Evolutionary conservation across 192 early-diverging fungal genomes (phyloP), one percentile per base, ranked within the genome.

Genomic region (Umbelopsis vinacea): DNA sequence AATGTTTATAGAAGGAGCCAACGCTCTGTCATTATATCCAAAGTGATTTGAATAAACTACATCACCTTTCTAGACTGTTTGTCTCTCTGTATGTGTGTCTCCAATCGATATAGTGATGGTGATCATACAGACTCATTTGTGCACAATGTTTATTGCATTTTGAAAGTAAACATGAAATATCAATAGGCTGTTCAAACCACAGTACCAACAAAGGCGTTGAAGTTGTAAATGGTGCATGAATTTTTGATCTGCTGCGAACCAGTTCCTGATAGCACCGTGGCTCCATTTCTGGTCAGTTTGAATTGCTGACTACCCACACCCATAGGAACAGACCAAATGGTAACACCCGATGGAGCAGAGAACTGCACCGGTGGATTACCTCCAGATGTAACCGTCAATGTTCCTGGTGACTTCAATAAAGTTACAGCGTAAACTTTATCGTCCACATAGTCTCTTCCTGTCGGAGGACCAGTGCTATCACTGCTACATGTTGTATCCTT

Each of bases 381-480:
- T 63, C 57, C 57, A 35, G 57, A 63, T 5, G 57, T 63, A 6
- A 63, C 37, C 2, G 33, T 63, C 33, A 63, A 37, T 29, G 57
- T 63, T 63, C 33, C 57, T 4, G 57, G 29, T 19, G 57, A 37
- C 4, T 29, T 63, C 17, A 63, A 26, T 29, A 63, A 37, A n/a
- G 57, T 63, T n/a, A 63, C 33, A 33, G 57, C 57, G n/a, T 63
- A 63, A 3, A 63, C 57, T 19, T 37, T 63, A n/a, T 63, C 57
- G 0, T 37, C 57, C 23, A 37, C 57, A 17, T 38, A 35, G 26
- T 63, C 29, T 37, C 33, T 12, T 6, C 57, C 57, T 19, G 57
- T 63, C 5, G 57, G 57, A 4, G 26, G 48, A 17, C 48, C 48
- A 21, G 57, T 63, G 26, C 15, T 3, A 37, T 35, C 33, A 26